A percentile compares a stretch with the other conserved stretches of the same genome.
These are phyloP conservation scores for Bacidia rubella DNA, from an alignment of 495 filamentous ascomycete species.

Conservation along the genomic window DNA sequence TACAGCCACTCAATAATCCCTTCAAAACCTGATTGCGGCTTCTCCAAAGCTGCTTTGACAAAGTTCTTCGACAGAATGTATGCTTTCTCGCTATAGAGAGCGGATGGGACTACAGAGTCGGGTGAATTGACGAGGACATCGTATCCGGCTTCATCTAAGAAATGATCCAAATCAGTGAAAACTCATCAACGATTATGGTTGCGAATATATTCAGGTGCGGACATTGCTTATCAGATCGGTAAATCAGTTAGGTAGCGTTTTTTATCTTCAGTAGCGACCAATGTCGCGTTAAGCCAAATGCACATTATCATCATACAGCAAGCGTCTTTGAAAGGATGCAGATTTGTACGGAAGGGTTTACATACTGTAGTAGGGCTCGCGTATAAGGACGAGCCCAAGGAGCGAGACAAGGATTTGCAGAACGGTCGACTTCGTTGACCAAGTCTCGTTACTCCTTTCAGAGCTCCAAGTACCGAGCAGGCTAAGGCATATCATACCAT, in stretches of 20 bases:
- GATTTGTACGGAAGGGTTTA: constrained; percentile 1
- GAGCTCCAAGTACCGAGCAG: constrained; percentile 48
- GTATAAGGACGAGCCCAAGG: constrained; percentile 45
- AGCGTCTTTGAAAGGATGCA: not conserved
- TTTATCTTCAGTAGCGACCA: constrained; percentile 36
- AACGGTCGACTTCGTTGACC: constrained; percentile 40
- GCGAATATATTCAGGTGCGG: not conserved
- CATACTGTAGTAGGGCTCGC: constrained; percentile 50
- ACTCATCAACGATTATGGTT: not conserved
- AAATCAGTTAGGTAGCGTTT: constrained; percentile 37
- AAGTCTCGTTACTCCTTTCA: constrained; percentile 36
- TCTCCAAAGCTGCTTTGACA: constrained; percentile 33
- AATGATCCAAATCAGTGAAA: not conserved
- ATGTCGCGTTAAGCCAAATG: constrained; percentile 41
- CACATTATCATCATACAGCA: constrained; percentile 31
- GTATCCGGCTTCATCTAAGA: constrained; percentile 45
- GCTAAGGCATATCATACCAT: constrained; percentile 48
- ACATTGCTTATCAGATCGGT: constrained; percentile 20
- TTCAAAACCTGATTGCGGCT: constrained; percentile 31
- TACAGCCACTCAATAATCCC: constrained; percentile 41
- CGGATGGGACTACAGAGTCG: constrained; percentile 32
- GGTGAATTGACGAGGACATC: constrained; percentile 30
- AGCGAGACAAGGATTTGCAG: constrained; percentile 48
- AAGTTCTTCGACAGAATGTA: constrained; percentile 41
- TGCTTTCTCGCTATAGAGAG: constrained; percentile 41